Evolutionary conservation across 129 eudicot genomes (phyloP), one percentile per base, ranked within the genome.

Genomic region (Chrysanthemum lavandulifolium): DNA sequence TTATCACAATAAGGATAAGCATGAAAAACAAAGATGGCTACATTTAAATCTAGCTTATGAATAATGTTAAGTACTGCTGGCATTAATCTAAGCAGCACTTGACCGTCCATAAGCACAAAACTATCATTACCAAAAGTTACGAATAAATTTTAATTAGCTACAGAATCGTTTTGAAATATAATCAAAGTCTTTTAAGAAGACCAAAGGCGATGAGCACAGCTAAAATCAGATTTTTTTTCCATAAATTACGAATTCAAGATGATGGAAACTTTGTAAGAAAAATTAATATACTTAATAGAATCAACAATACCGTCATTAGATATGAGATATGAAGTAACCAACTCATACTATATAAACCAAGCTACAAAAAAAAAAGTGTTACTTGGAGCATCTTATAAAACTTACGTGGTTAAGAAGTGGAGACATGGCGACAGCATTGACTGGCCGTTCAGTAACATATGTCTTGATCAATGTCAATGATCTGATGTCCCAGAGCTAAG

Each of bases 381-480:
- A 61, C 13, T 25, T 23, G 10, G 9, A 70, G 47, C 8, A 40
- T 40, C 10, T 6, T 7, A 40, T 56, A 4, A 47, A 13, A 85
- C 96, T 36, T 86, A 94, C 99, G 75, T 90, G 99, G 70, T 94
- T 79, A 76, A 90, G 97, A 56, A 94, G 84, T 5, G 99, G 99
- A 67, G 99, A 94, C 88, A 94, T 81, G 1, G 96, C 79, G 54
- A 94, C 99, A 27, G 97, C 99, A 84, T 94, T 94, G 61, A 94
- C 99, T 8, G 99, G 99, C 0, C 89, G 85, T 68, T 86, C 97
- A 16, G 99, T 90, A 69, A 71, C 86, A 72, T 94, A 94, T 19
- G 97, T 90, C 91, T 94, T 94, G 81, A 94, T 79, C 56, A 94
- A 86, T 59, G 87, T 76, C 83, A 94, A 82, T 10, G 97, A 72